Base-by-base conservation (phyloP, 805 yeast genomes). In the Zygosaccharomyces bisporus region DNA sequence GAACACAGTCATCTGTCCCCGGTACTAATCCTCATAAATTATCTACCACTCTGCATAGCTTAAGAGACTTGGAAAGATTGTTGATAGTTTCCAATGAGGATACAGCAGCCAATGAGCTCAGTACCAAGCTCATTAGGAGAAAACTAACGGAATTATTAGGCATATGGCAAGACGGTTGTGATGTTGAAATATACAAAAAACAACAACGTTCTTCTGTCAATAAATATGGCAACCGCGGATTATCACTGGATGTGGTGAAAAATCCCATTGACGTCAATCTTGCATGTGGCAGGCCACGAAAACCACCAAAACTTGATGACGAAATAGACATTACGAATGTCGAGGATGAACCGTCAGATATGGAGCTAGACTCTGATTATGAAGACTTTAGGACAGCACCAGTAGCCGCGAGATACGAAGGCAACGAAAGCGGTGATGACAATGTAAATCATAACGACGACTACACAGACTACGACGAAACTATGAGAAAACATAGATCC, bases 211-310 rank as follows among this genome's bases (percentile, higher is more conserved):
- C 20, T 30, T 25, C 46, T 8, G 35, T 31, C 3, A 34, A 32
- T 12, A 29, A 35, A 25, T 35, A 35, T 14, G 44, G 46, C 7
- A 44, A 52, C 55, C 20, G 42, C 34, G 61, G 62, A 4, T 47
- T 58, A 30, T 50, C 58, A 8, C 36, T 58, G 9, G 54, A 57
- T 38, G 49, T 58, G 12, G 34, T 58, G 13, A 53, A 51, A 31
- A 34, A 34, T 33, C 34, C 42, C 5, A 23, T 27, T 8, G 32
- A 25, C 5, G 24, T 30, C 30, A 16, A 18, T 13, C 10, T 25
- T 17, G 30, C 14, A 16, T 37, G 40, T 37, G 40, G 40, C 40
- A 14, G 40, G 40, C 40, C 40, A 20, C 46, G 19, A n/a, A n/a
- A n/a, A 24, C 33, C 49, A 20, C 40, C 46, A 17, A 43, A 44